Evolutionary conservation across 495 filamentous ascomycete genomes (phyloP), one percentile per base, ranked within the genome.

Genomic region (Neurospora sp.): DNA sequence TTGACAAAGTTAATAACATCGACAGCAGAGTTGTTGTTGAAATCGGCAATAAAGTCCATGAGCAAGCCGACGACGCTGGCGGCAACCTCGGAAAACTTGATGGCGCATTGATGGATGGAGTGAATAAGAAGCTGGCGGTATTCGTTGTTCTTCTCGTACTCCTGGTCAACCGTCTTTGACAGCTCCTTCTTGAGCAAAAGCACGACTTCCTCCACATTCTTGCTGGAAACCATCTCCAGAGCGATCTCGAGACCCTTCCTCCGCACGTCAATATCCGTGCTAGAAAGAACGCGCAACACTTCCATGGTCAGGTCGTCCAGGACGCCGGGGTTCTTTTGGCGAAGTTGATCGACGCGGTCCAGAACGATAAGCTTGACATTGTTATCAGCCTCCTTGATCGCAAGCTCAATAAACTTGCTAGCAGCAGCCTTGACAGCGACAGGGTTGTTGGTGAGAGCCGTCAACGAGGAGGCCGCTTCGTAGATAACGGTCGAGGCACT

Each of bases 1-100:
- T 99, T 99, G 68, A 98, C 94, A 75, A 99, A 99, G 22, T 92
- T 92, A 77, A 99, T 98, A 12, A 99, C 94, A 83, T 99, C 96
- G 38, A 99, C 93, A 2, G 96, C 96, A 3, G 94, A 97, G 59
- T 93, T 91, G 78, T 94, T 97, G 86, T 96, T 98, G 82, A 98
- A 98, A 80, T 99, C 96, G 71, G 92, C 93, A 79, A 99, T 98
- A 79, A 98, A 98, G 78, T 99, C 96, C 94, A 99, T 99, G n/a
- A 99, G 84, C 8, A 97, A 86, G 72, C 93, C 96, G 71, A 99
- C 96, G 68, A 98, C 96, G 79, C 93, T 97, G 44, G 95, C 93
- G 69, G 96, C 96, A 70, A 98, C 93, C 81, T 98, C 96, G 4
- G 96, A 98, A 83, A 98, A 98, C 79, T 96, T 97, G 85, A 99